These are phyloP conservation scores for Gentiana dahurica DNA, from an alignment of 257 asterid species.

Conservation along the genomic window DNA sequence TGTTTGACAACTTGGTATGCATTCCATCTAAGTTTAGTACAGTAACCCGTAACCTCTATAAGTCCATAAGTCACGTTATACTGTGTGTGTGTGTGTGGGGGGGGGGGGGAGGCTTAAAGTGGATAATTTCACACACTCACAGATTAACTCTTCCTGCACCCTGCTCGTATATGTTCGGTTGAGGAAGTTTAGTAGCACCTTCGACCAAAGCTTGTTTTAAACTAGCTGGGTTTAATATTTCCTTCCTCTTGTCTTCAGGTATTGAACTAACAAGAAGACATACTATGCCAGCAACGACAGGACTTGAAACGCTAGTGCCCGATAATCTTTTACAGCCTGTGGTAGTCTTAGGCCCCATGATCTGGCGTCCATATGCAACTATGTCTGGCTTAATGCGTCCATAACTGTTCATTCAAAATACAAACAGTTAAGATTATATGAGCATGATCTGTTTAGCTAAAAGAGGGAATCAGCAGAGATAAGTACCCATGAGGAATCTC, in stretches of 20 bases:
- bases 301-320: conserved; percentile 99
- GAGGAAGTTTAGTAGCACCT: conserved; percentile 93
- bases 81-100: too few relatives aligned
- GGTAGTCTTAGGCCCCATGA: conserved; percentile 95
- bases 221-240: conserved; percentile 80
- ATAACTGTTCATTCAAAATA: conserved; percentile 36
- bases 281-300: conserved; percentile 98
- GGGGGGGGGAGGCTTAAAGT: too few relatives aligned
- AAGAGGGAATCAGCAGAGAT: not conserved
- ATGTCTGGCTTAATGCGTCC: conserved; percentile 98
- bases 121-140: conserved; percentile 39
- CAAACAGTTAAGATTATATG: not conserved
- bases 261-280: conserved; percentile 90
- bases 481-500: conserved; percentile 98
- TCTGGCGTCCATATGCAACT: conserved; percentile 97
- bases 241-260: conserved; percentile 77
- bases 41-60: not conserved
- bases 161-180: conserved; percentile 98
- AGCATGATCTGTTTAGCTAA: not conserved
- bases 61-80: too few relatives aligned
- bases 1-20: conserved; percentile 1
- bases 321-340: conserved; percentile 98
- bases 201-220: conserved; percentile 98
- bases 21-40: conserved; percentile 2
- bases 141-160: conserved; percentile 98